Conservation (phyloP, 202 grass and related monocot genomes). For the Panicum hallii region DNA sequence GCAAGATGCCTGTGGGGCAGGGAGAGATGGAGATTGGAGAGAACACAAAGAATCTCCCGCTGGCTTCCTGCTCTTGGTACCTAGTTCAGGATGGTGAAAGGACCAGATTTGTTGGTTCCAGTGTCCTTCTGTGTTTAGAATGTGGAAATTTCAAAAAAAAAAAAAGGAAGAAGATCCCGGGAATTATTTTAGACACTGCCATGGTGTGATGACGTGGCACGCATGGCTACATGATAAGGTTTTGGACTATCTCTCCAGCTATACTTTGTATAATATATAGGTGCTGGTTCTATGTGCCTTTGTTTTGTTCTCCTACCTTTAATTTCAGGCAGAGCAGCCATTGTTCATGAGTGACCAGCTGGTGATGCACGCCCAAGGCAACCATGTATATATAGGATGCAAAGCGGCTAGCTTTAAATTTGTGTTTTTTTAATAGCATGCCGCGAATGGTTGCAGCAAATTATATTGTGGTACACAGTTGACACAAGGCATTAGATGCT, state of each 20-base stretch:
- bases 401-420: not conserved
- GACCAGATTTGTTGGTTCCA: conserved; percentile 36
- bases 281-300: not conserved
- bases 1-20: conserved; percentile 43
- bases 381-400: not conserved
- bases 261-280: no score
- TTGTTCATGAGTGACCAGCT: not conserved
- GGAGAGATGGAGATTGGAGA: conserved; percentile 15
- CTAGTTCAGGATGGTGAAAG: conserved; percentile 34
- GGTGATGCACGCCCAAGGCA: not conserved
- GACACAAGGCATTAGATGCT: conserved; percentile 6
- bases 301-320: not conserved
- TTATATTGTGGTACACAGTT: not conserved
- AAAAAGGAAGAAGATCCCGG: no score
- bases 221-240: conserved; percentile 38
- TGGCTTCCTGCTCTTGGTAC: conserved; percentile 11
- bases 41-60: conserved; percentile 48
- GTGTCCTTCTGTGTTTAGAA: not conserved
- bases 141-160: not conserved
- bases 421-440: not conserved
- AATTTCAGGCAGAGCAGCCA: not conserved
- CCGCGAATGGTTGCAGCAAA: not conserved
- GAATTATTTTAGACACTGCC: not conserved
- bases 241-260: not conserved
- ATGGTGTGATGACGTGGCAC: not conserved